Evolutionary conservation across 2,329 filamentous ascomycete genomes (phyloP), one percentile per base, ranked within the genome.

Genomic region (Penicillium crustosum): DNA sequence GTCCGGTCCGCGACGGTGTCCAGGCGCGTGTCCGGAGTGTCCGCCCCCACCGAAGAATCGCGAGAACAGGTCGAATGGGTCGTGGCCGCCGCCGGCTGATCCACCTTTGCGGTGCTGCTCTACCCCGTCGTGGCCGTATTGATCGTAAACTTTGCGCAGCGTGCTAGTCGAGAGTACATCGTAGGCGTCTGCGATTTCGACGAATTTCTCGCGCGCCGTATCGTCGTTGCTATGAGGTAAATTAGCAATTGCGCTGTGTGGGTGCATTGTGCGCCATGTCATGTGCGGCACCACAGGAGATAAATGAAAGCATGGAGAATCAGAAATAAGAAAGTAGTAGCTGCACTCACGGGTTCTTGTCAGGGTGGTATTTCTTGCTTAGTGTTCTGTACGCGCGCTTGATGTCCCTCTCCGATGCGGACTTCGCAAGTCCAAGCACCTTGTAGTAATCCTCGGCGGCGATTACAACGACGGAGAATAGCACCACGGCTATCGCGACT

Each of bases 41-140:
- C 92, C 92, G 38, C 85, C 89, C 23, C 93, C 93, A 62, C 94
- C 94, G 72, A 99, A 99, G 84, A 99, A 97, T 66, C 91, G 89
- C 54, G 88, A 92, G 82, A 99, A 99, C 42, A 99, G 81, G 75
- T 99, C 94, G 73, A 97, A 97, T 21, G 94, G 93, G 72, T 99
- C 93, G 73, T 93, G 77, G 6, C 73, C 71, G 31, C 80, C 78
- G 9, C 78, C 80, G 43, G 82, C 82, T 10, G 83, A 82, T 49
- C 85, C 85, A 45, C 90, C 89, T 68, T 89, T 86, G 69, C 91
- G 84, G 68, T 89, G 90, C 71, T 94, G 88, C 70, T 94, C 86
- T 50, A 97, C 81, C 25, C 92, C 94, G 50, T 97, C 93, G 72
- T 96, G 90, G 59, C 94, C 94, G 73, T 96, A 89, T 71, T 92